Percentiles rank a stretch among this genome's conserved stretches.
Conservation (phyloP, 192 early-diverging fungal genomes). For the Coemansia biformis region DNA sequence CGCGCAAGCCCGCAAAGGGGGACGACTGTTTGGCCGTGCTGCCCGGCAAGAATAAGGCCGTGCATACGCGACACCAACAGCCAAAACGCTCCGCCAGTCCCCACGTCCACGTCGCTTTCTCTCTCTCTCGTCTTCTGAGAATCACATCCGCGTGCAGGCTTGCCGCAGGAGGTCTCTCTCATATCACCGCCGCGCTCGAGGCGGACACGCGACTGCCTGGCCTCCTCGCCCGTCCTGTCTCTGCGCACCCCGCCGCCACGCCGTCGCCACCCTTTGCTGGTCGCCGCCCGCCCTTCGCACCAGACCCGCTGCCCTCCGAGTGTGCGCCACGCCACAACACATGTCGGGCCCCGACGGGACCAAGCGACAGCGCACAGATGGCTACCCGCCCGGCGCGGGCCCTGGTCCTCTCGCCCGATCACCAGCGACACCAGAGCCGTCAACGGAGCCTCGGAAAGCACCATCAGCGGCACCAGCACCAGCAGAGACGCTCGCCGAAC, state of each 20-base stretch:
- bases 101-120: too few species aligned
- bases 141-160: too few species aligned
- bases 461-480: not conserved
- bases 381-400: conserved; percentile 9
- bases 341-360: conserved; percentile 42
- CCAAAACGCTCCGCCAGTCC: too few species aligned
- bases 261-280: not conserved
- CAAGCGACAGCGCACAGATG: conserved; percentile 46
- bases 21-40: too few species aligned
- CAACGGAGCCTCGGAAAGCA: not conserved
- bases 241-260: not conserved
- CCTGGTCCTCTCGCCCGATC: not conserved
- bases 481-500: not conserved
- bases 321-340: not conserved
- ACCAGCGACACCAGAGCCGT: not conserved
- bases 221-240: too few species aligned
- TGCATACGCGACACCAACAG: too few species aligned
- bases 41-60: too few species aligned
- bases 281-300: not conserved
- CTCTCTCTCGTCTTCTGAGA: too few species aligned
- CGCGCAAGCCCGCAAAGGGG: too few species aligned
- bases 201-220: too few species aligned
- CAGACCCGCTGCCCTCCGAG: not conserved
- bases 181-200: too few species aligned
- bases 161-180: too few species aligned